Percentiles rank a stretch among this genome's conserved stretches.
phyloP scores from a whole-genome alignment of 768 basidiomycete species.

The Psilocybe subaeruginosa region DNA sequence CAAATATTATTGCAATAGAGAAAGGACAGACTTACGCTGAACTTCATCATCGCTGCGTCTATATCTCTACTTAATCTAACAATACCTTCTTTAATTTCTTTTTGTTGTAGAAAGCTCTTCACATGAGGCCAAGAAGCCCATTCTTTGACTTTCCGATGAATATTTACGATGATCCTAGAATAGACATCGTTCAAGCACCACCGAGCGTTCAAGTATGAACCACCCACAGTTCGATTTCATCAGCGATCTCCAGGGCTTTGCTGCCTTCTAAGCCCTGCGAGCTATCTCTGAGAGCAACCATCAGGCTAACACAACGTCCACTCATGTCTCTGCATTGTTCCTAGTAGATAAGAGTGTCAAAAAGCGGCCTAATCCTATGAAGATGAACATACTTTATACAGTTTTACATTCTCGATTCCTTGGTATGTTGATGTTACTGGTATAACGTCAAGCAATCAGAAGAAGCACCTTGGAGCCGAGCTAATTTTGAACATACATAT shows the following conservation, averaged over 20 bases:
- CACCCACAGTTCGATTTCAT: slow-evolving; percentile 34
- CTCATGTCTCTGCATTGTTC: slow-evolving; percentile 40
- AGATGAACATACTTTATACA: slow-evolving; percentile 32
- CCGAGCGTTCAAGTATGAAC: background rate
- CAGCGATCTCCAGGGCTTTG: slow-evolving; percentile 28
- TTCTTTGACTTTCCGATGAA: slow-evolving; percentile 33
- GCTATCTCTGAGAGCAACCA: slow-evolving; percentile 36
- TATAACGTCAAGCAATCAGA: slow-evolving; percentile 22
- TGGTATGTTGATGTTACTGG: slow-evolving; percentile 32
- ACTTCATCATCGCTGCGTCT: slow-evolving; percentile 36
- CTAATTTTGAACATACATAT: background rate
- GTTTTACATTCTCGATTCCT: slow-evolving; percentile 38
- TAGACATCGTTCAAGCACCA: background rate
- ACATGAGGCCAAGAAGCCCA: slow-evolving; percentile 39
- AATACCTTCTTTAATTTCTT: slow-evolving; percentile 44
- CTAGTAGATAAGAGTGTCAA: slow-evolving; percentile 21
- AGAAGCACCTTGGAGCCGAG: slow-evolving; percentile 17
- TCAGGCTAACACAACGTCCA: slow-evolving; percentile 31
- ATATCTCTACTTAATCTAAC: slow-evolving; percentile 40
- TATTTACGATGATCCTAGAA: slow-evolving; percentile 29
- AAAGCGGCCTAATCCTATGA: background rate
- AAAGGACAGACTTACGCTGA: slow-evolving; percentile 31
- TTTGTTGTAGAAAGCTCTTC: slow-evolving; percentile 38
- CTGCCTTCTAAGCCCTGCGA: slow-evolving; percentile 33
- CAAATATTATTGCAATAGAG: background rate